phyloP scores from a whole-genome alignment of 345 rosid genomes.

The Populus nigra region DNA sequence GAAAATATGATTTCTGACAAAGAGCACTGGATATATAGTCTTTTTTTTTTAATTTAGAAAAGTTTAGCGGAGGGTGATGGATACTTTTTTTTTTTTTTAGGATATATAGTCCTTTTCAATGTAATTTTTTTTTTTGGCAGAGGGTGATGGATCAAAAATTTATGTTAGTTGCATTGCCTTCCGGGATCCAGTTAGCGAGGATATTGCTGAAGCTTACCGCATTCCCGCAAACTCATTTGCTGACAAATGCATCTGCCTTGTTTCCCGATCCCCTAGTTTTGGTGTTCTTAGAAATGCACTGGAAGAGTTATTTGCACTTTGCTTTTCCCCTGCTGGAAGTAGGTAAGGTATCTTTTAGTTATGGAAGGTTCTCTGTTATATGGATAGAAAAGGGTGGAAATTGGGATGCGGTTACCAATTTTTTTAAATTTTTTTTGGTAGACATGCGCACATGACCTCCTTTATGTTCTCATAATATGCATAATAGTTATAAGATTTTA shows the following conservation, averaged over 20 bases:
- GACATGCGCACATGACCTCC: background rate
- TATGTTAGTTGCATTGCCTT: slow-evolving; percentile 93
- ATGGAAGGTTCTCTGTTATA: background rate
- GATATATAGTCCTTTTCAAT: background rate
- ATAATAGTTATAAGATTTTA: background rate
- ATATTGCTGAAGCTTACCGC: slow-evolving; percentile 86
- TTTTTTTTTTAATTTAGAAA: background rate
- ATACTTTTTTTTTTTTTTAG: background rate
- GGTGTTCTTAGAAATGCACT: slow-evolving; percentile 67
- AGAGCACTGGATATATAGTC: background rate
- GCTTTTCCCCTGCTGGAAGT: slow-evolving; percentile 86
- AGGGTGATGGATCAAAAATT: slow-evolving; percentile 98
- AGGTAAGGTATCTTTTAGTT: slow-evolving; percentile 46
- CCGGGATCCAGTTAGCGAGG: slow-evolving; percentile 94
- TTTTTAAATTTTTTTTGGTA: background rate
- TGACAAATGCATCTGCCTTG: slow-evolving; percentile 90
- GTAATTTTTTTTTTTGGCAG: slow-evolving; percentile 33
- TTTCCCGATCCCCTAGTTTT: slow-evolving; percentile 87
- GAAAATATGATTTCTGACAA: background rate
- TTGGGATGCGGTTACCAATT: background rate
- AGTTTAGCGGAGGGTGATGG: no score
- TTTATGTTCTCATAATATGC: background rate
- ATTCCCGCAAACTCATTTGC: slow-evolving; percentile 78
- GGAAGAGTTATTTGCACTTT: slow-evolving; percentile 82
- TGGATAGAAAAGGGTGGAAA: background rate